These are phyloP conservation scores for Cordyceps pruinosa DNA, from an alignment of 2,329 filamentous ascomycete genomes.

Conservation along the genomic window DNA sequence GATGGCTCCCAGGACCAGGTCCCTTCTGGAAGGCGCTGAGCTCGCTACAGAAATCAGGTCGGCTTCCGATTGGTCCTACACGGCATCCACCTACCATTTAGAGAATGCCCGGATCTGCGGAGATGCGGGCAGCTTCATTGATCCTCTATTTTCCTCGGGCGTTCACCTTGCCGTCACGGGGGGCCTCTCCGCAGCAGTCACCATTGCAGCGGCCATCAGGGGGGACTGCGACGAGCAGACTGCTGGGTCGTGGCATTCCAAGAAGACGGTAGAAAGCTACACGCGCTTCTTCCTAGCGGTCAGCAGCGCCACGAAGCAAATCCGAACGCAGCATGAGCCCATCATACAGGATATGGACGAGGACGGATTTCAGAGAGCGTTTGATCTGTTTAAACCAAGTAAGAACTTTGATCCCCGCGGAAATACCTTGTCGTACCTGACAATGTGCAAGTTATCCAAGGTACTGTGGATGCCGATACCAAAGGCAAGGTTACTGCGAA, in stretches of 20 bases:
- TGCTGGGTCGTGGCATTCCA: conserved; percentile 35
- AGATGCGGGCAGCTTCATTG: conserved; percentile 43
- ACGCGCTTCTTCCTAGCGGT: conserved; percentile 41
- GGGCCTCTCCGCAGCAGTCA: conserved; percentile 38
- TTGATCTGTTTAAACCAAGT: conserved; percentile 34
- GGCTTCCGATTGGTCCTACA: conserved; percentile 44
- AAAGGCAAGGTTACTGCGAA: conserved; percentile 23
- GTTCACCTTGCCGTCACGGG: conserved; percentile 37
- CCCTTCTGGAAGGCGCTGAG: conserved; percentile 25
- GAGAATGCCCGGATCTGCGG: conserved; percentile 34
- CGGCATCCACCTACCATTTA: conserved; percentile 34
- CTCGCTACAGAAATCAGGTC: conserved; percentile 33
- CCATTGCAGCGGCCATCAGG: conserved; percentile 32
- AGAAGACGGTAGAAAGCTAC: conserved; percentile 39
- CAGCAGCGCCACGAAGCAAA: conserved; percentile 23
- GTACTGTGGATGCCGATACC: conserved; percentile 23
- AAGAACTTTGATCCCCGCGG: conserved; percentile 13
- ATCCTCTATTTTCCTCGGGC: conserved; percentile 42
- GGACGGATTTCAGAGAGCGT: conserved; percentile 36
- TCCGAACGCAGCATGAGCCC: conserved; percentile 25
- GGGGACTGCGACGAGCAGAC: conserved; percentile 31
- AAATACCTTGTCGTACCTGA: neutral
- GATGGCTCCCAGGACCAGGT: conserved; percentile 23
- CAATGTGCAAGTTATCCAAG: conserved; percentile 29
- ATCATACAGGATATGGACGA: conserved; percentile 36